Base-by-base conservation (phyloP, 2,329 filamentous ascomycete genomes). In the Diaporthe ilicicola region DNA sequence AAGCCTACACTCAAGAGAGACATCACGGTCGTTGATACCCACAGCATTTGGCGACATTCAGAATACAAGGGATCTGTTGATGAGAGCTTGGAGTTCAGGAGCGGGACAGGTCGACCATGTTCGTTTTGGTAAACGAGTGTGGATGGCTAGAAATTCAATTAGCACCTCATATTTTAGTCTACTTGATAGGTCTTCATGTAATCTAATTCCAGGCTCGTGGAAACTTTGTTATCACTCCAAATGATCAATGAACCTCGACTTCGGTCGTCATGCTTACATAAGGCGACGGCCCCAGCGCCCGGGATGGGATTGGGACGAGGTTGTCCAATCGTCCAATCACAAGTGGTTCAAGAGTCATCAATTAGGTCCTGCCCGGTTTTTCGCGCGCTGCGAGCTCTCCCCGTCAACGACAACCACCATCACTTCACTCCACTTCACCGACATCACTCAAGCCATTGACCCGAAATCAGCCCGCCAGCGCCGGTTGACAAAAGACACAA, bases 241-340 rank as follows among this genome's bases (percentile, higher is more conserved):
- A 19, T 10, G 15, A 46, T 22, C 17, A 32, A 32, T 32, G 9
- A 9, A 29, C 37, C 9, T 15, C 27, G 6, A 8, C 56, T 44
- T 19, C 3, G 24, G 32, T 56, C 34, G 6, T 61, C 17, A 15
- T 46, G 15, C n/a, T n/a, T n/a, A n/a, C n/a, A n/a, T n/a, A n/a
- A n/a, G n/a, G n/a, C n/a, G n/a, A n/a, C n/a, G n/a, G n/a, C n/a
- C n/a, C n/a, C n/a, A n/a, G n/a, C n/a, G n/a, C n/a, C n/a, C n/a
- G n/a, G n/a, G n/a, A n/a, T n/a, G n/a, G n/a, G n/a, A n/a, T n/a
- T n/a, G n/a, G n/a, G n/a, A n/a, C n/a, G n/a, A n/a, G n/a, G n/a
- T n/a, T n/a, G n/a, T n/a, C n/a, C n/a, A 67, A 42, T 69, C 56
- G 75, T 67, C 85, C 85, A 87, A 87, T 87, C 82, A 86, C 79